Base-by-base conservation (phyloP, 2,329 filamentous ascomycete genomes). In the Capronia epimyces region DNA sequence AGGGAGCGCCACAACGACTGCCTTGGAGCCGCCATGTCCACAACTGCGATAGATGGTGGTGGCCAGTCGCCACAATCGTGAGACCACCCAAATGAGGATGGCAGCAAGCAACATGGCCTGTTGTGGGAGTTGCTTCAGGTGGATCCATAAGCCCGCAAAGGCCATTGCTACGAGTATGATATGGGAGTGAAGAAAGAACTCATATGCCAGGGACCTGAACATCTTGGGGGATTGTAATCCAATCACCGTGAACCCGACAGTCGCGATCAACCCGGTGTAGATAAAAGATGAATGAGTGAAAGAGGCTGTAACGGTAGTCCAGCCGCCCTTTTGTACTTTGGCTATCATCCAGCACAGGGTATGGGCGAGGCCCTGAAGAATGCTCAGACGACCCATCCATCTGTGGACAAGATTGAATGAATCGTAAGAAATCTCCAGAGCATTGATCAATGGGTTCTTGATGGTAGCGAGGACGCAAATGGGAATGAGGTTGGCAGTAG, bases 261-360 rank as follows among this genome's bases (percentile, higher is more conserved):
- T 61, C 47, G 65, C 64, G 56, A 75, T 66, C 47, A 75, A 60
- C 10, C 74, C 74, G 43, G 63, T 65, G 15, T 65, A 53, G 20
- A 71, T 63, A 46, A 72, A 69, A 32, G 50, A 61, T 12, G 43
- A 32, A 3, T 60, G 39, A 8, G 51, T 49, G 27, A 73, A 57
- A 2, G 62, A 58, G 15, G 44, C 57, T 16, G 55, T 59, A 31
- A 71, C 62, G 7, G 61, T 56, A 7, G 61, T 56, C 71, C 70
- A 74, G 41, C 70, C 68, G 2, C 64, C 48, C 40, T 60, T 58
- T 36, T 71, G 59, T 15, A 82, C 74, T 57, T 83, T 83, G 50
- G 89, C 88, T 60, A 87, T 78, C 20, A 81, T 72, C 87, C 89
- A 96, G 32, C 80, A 79, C 27, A 80, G 62, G 1, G 83, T 83